Evolutionary conservation across 352 stramenopile species (phyloP), one percentile per base, ranked within the genome.

Genomic region (Phytophthora palmivora): DNA sequence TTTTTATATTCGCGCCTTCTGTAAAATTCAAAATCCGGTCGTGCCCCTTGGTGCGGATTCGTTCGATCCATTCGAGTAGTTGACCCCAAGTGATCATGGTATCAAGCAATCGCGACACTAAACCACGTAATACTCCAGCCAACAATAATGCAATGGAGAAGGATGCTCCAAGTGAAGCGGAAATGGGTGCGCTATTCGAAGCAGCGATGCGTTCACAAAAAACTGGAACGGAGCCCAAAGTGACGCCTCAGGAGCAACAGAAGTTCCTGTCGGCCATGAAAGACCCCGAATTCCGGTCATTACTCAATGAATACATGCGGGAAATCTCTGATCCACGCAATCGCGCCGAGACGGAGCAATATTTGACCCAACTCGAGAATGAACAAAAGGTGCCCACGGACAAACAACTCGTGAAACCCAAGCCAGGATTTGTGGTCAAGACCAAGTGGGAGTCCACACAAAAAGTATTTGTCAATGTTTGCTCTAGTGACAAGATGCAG

Each of bases 391-490:
- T 98, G 16, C 92, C 92, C 0, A 57, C 74, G 10, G 82, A 95
- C 63, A 97, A 97, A 68, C 67, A 89, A 21, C 63, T 98, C 1
- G 81, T 98, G 42, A 84, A 86, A 32, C 93, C 95, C 0, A 73
- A 55, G 37, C 69, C 87, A 3, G 91, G 89, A 6, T 98, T 98
- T 50, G 92, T 98, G 18, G 76, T 98, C 53, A 98, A 98, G 70
- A 87, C 79, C 44, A 87, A 84, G 48, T 92, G 83, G 70, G 37
- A 53, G 0, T 21, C 24, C 0, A 22, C 19, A 0, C 68, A 78
- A 7, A 97, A 98, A 67, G 36, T 98, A n/a, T 98, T 98, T 68
- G 68, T 98, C 45, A 98, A 98, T 67, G 75, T 98, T 4, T 97
- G 96, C 43, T 85, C 82, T 43, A 92, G 80, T 19, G 84, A 93